These are phyloP conservation scores for Warburgia ugandensis DNA, from an alignment of 164 flowering plant genomes.

Conservation along the genomic window DNA sequence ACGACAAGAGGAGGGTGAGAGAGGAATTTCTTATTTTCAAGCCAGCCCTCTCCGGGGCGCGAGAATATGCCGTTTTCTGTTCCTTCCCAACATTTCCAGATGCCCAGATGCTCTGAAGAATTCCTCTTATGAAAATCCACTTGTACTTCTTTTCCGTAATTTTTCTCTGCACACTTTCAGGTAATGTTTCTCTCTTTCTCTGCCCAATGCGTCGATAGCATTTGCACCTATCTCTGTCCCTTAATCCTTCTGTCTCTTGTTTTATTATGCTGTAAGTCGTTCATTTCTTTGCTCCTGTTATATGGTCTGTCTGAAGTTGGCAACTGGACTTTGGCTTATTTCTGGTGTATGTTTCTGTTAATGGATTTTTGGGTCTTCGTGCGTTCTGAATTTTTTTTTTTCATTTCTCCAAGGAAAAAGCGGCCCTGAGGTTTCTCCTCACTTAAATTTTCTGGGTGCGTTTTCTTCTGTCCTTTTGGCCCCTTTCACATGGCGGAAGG, in stretches of 20 bases:
- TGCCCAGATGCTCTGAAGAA: constrained; percentile 19
- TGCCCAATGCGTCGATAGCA: not conserved
- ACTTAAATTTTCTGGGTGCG: too few species aligned
- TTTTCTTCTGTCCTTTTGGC: too few species aligned
- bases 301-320: not conserved
- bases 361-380: too few species aligned
- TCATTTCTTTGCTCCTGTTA: too few species aligned
- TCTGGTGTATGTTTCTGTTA: not conserved
- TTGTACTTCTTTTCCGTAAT: constrained; percentile 1
- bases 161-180: constrained; percentile 3
- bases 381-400: too few species aligned
- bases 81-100: constrained; percentile 23
- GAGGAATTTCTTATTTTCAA: too few species aligned
- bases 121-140: constrained; percentile 1
- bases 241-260: not conserved
- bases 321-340: not conserved
- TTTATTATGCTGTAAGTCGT: too few species aligned
- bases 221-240: not conserved
- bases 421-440: too few species aligned
- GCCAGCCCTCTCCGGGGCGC: not conserved
- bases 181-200: constrained; percentile 5
- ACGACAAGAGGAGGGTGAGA: too few species aligned
- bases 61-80: constrained; percentile 33
- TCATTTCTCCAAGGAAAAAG: too few species aligned
- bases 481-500: too few species aligned